Conservation (phyloP, 2,329 filamentous ascomycete genomes). For the Beauveria asiatica region DNA sequence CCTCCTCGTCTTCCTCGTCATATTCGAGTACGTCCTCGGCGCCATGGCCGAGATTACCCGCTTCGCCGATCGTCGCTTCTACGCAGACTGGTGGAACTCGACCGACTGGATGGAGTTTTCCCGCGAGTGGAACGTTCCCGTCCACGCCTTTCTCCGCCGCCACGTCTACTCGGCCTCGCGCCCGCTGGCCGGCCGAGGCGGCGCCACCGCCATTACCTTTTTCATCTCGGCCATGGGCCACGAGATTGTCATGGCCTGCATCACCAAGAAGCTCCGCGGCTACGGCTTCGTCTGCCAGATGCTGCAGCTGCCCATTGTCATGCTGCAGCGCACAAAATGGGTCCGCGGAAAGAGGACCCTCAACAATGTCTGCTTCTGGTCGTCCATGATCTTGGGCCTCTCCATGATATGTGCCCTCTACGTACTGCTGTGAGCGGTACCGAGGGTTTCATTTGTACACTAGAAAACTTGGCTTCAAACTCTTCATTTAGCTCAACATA, state of each 20-base stretch:
- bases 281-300: constrained; percentile 95
- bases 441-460: constrained; percentile 18
- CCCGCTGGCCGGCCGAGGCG: constrained; percentile 62
- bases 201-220: constrained; percentile 86
- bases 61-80: constrained; percentile 93
- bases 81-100: constrained; percentile 68
- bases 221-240: constrained; percentile 82
- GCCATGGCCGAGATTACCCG: constrained; percentile 90
- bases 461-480: background rate
- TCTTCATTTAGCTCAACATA: constrained; percentile 1
- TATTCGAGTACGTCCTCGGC: constrained; percentile 93
- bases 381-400: constrained; percentile 79
- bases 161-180: constrained; percentile 87
- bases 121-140: constrained; percentile 94
- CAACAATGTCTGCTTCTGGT: constrained; percentile 89
- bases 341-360: constrained; percentile 67
- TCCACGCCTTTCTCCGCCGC: constrained; percentile 87
- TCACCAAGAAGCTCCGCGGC: constrained; percentile 90
- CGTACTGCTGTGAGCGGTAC: constrained; percentile 26
- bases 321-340: constrained; percentile 73
- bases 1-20: constrained; percentile 91
- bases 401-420: constrained; percentile 56
- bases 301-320: constrained; percentile 92
- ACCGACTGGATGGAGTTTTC: constrained; percentile 94
- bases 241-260: constrained; percentile 95